Conservation (phyloP, 345 rosid species). For the Salix suchowensis region DNA sequence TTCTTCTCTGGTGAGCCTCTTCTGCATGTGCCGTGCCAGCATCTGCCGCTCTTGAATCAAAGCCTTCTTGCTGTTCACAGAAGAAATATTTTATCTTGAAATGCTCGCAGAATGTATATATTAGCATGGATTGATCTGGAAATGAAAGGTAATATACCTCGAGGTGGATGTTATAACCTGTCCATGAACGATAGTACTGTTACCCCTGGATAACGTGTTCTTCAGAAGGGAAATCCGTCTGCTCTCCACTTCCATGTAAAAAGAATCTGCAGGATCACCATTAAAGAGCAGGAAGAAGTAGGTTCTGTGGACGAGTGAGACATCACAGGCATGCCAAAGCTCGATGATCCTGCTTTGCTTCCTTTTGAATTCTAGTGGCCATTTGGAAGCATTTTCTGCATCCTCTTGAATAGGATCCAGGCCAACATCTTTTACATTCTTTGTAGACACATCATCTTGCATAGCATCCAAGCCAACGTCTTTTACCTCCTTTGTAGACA, state of each 20-base stretch:
- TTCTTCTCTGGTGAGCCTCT: slow-evolving; percentile 48
- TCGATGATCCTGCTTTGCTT: slow-evolving; percentile 65
- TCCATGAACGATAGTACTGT: slow-evolving; percentile 50
- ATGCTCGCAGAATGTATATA: not conserved
- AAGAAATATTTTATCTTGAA: not conserved
- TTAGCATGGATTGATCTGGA: not conserved
- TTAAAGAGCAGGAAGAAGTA: slow-evolving; percentile 79
- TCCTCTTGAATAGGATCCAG: slow-evolving; percentile 68
- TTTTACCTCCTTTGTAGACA: slow-evolving; percentile 42
- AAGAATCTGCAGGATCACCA: slow-evolving; percentile 70
- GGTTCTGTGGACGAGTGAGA: slow-evolving; percentile 78
- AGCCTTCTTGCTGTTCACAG: slow-evolving; percentile 45
- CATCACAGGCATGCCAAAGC: slow-evolving; percentile 77
- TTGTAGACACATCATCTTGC: slow-evolving; percentile 25
- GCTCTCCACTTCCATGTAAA: slow-evolving; percentile 88
- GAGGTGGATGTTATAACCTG: slow-evolving; percentile 34
- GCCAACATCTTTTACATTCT: slow-evolving; percentile 60
- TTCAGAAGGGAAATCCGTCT: slow-evolving; percentile 62
- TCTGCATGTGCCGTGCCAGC: slow-evolving; percentile 55
- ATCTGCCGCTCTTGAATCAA: slow-evolving; percentile 63
- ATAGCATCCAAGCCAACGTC: slow-evolving; percentile 78
- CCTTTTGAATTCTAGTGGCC: slow-evolving; percentile 65
- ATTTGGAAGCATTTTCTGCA: slow-evolving; percentile 29
- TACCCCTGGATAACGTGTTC: slow-evolving; percentile 45
- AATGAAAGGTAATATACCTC: slow-evolving; percentile 37